Percentiles rank a stretch among this genome's conserved stretches.
phyloP scores from a whole-genome alignment of 176 grass and related monocot genomes.

The Oryza coarctata region DNA sequence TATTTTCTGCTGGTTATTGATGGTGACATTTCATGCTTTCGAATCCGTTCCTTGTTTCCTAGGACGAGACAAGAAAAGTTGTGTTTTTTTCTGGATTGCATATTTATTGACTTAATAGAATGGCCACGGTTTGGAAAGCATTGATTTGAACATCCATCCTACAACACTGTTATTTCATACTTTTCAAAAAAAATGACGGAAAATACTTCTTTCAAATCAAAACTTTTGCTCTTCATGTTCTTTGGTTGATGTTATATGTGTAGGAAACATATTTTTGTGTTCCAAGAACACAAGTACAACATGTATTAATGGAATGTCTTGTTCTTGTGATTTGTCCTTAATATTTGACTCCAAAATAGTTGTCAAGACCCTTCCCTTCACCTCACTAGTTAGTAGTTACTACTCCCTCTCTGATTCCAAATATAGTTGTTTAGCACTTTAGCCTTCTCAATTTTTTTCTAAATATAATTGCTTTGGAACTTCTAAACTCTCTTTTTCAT shows the following conservation, averaged over 20 bases:
- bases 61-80: not conserved
- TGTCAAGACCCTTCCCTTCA: not conserved
- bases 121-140: not conserved
- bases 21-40: not conserved
- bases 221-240: not conserved
- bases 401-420: not conserved
- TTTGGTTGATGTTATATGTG: not conserved
- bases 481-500: not conserved
- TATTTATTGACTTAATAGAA: not conserved
- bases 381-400: not conserved
- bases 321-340: not conserved
- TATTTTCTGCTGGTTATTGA: constrained; percentile 13
- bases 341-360: not conserved
- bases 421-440: not conserved
- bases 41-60: constrained; percentile 24
- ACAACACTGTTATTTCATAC: not conserved
- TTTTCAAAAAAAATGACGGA: not conserved
- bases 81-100: not conserved
- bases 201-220: not conserved
- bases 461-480: not conserved
- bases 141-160: not conserved
- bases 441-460: not conserved
- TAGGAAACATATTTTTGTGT: not conserved
- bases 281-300: not conserved
- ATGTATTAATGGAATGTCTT: not conserved